phyloP scores from a whole-genome alignment of 2,329 filamentous ascomycete species.

The Clonostachys chloroleuca region DNA sequence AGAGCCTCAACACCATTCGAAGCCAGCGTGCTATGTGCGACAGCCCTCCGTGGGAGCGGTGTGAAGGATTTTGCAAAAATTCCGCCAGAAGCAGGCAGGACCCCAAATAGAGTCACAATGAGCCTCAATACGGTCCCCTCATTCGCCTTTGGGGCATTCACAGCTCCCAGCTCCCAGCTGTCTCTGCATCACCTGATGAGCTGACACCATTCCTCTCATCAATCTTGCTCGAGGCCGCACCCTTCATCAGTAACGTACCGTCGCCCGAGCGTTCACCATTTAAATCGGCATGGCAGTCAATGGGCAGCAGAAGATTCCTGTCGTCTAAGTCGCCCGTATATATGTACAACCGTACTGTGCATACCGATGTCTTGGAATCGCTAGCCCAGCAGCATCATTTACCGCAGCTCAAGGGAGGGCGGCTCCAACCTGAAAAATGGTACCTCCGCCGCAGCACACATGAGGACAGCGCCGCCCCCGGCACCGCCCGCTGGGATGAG shows the following conservation, averaged over 20 bases:
- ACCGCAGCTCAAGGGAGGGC: slow-evolving; percentile 8
- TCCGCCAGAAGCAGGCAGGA: background rate
- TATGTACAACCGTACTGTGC: slow-evolving; percentile 45
- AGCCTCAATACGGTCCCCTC: slow-evolving; percentile 32
- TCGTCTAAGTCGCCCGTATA: slow-evolving; percentile 47
- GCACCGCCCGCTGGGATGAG: slow-evolving; percentile 60
- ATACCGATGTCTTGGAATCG: slow-evolving; percentile 33
- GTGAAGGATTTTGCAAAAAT: background rate
- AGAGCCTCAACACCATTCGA: too few species aligned
- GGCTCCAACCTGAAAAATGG: slow-evolving; percentile 50
- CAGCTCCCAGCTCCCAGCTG: slow-evolving; percentile 38
- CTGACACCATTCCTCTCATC: slow-evolving; percentile 45
- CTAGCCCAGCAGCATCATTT: slow-evolving; percentile 25
- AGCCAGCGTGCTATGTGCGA: too few species aligned
- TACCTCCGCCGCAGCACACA: slow-evolving; percentile 60
- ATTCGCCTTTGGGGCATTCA: slow-evolving; percentile 50
- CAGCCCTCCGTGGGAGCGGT: background rate
- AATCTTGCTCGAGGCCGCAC: slow-evolving; percentile 52
- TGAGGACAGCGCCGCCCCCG: slow-evolving; percentile 37
- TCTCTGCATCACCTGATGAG: slow-evolving; percentile 29
- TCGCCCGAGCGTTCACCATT: slow-evolving; percentile 22
- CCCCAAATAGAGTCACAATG: slow-evolving; percentile 5
- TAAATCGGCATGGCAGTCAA: slow-evolving; percentile 39
- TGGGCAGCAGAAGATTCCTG: slow-evolving; percentile 40
- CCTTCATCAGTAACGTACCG: slow-evolving; percentile 52